phyloP scores from a whole-genome alignment of 768 basidiomycete genomes.

The Pisolithus marmoratus region DNA sequence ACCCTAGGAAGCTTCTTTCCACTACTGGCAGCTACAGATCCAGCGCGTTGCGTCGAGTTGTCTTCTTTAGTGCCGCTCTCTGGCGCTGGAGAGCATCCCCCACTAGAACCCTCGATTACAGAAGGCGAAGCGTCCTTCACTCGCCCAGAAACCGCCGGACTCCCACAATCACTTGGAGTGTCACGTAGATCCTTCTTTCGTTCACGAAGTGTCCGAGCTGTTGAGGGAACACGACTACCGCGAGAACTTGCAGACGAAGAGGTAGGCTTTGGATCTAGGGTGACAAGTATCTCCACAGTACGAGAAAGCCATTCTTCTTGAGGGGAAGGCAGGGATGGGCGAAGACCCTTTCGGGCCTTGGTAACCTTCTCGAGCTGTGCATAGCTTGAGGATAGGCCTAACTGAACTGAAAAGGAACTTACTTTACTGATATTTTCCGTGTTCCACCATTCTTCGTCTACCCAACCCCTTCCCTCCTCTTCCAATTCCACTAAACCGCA shows the following conservation, averaged over 20 bases:
- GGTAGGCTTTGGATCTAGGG: slow-evolving; percentile 8
- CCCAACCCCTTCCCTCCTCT: slow-evolving; percentile 10
- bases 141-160: slow-evolving; percentile 7
- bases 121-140: background rate
- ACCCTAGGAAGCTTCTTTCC: slow-evolving; percentile 50
- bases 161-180: slow-evolving; percentile 3
- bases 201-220: slow-evolving; percentile 46
- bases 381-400: background rate
- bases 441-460: slow-evolving; percentile 61
- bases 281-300: slow-evolving; percentile 29
- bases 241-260: slow-evolving; percentile 1
- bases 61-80: background rate
- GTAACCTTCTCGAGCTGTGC: slow-evolving; percentile 58
- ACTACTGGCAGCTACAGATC: slow-evolving; percentile 1
- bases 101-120: background rate
- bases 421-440: slow-evolving; percentile 57
- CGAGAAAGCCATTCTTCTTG: slow-evolving; percentile 56
- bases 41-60: background rate
- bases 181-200: slow-evolving; percentile 29
- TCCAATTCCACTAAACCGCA: slow-evolving; percentile 47
- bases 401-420: background rate
- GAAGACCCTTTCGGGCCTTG: slow-evolving; percentile 53
- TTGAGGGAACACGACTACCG: slow-evolving; percentile 22
- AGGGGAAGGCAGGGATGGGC: slow-evolving; percentile 23
- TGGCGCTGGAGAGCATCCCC: background rate